A percentile compares a stretch with the other conserved stretches of the same genome.
Evolutionary conservation across 2,329 filamentous ascomycete genomes (phyloP).

Genomic region (Exophiala dermatitidis): DNA sequence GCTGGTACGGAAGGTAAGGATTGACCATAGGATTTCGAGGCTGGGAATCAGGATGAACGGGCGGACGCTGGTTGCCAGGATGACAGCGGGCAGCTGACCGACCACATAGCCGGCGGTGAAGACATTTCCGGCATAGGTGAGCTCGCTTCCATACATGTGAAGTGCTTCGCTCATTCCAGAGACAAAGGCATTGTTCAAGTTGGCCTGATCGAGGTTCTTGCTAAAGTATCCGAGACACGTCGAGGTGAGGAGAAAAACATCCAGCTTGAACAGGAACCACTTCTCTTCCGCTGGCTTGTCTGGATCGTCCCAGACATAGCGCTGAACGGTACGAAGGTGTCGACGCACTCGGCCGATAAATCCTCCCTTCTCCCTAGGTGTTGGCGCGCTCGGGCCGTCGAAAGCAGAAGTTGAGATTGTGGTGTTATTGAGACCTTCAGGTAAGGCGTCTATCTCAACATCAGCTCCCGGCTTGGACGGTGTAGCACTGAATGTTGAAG

Average conservation of each 20-base stretch:
- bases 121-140: conserved; percentile 35
- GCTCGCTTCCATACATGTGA: conserved; percentile 43
- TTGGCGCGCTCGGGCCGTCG: background rate
- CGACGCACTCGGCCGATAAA: conserved; percentile 1
- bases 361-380: background rate
- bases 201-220: conserved; percentile 22
- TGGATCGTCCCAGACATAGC: conserved; percentile 47
- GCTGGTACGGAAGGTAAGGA: conserved; percentile 28
- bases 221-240: conserved; percentile 30
- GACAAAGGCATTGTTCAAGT: conserved; percentile 27
- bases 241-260: conserved; percentile 29
- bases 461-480: background rate
- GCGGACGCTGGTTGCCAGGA: conserved; percentile 28
- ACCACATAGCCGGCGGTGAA: conserved; percentile 51
- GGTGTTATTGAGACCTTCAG: background rate
- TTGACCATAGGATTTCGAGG: conserved; percentile 30
- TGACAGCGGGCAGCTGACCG: conserved; percentile 39
- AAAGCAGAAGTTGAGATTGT: background rate
- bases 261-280: conserved; percentile 30
- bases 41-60: conserved; percentile 29
- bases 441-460: background rate
- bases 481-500: too few species aligned
- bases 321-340: background rate
- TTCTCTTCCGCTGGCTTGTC: conserved; percentile 45
- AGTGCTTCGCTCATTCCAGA: conserved; percentile 43